Base-by-base conservation (phyloP, 2,329 filamentous ascomycete species). In the Ascochyta viciae-villosae region DNA sequence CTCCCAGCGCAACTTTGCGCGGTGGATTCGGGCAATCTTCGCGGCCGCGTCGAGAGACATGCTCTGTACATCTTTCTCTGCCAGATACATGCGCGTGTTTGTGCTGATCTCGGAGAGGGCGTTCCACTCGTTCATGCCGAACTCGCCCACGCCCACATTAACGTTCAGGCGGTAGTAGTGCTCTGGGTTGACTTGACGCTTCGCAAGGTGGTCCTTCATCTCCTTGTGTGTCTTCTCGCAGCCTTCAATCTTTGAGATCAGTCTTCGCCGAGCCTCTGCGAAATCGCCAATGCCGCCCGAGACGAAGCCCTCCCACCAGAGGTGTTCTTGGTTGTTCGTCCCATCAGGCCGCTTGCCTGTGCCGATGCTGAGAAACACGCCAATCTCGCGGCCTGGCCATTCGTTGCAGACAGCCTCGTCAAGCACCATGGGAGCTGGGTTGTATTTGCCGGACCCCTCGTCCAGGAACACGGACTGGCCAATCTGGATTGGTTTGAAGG, bases 51-150 rank as follows among this genome's bases (percentile, higher is more conserved):
- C 85, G 49, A 89, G 81, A 6, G 91, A 91, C 83, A 92, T 90
- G 64, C 80, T 83, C 73, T 96, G 90, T 54, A 96, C 89, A 0
- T 87, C 87, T 10, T 84, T 82, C 58, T 88, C 88, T 7, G 83
- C 80, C 49, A 99, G 84, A 72, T 98, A 99, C 61, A 89, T 86
- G 64, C 91, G 85, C 0, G 95, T 99, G 71, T 89, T 89, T 13
- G 92, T 97, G 79, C 91, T 96, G 77, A 99, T 98, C 48, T 97
- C 94, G 24, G 91, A 89, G n/a, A 98, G 80, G 3, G 93, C 87
- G 67, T 91, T 86, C 95, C 95, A 99, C 74, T 98, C 95, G 72
- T 98, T 99, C 92, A 99, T 98, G 47, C 91, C 94, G 74, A 97
- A 98, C 72, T 98, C 95, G 49, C 94, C 93, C 3, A 98, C 93